Percentiles rank a stretch among this genome's conserved stretches.
These are phyloP conservation scores for Passalora sequoiae DNA, from an alignment of 2,329 filamentous ascomycete genomes.

Conservation along the genomic window DNA sequence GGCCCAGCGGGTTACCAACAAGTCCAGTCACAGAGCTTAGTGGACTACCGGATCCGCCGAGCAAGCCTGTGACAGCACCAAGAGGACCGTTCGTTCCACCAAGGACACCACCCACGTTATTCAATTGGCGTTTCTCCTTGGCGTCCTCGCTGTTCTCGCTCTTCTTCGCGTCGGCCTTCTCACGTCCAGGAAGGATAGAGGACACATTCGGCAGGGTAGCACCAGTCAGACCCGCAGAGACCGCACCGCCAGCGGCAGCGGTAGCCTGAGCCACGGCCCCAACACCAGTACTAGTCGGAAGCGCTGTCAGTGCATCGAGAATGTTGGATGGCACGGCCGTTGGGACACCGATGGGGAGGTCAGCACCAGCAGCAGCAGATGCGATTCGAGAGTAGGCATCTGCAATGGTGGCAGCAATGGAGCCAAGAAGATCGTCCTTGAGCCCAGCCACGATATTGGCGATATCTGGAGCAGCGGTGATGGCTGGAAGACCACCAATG, in stretches of 20 bases:
- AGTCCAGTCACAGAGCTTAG: no score
- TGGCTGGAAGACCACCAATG: not conserved
- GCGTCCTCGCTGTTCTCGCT: not conserved
- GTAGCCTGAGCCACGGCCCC: not conserved
- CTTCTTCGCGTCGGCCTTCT: not conserved
- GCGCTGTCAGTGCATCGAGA: not conserved
- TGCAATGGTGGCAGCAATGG: not conserved
- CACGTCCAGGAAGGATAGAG: no score
- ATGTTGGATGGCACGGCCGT: no score
- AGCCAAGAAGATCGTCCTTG: not conserved
- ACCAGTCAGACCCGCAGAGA: no score
- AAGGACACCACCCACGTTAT: not conserved
- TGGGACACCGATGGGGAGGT: no score
- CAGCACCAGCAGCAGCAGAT: no score
- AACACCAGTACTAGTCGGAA: no score
- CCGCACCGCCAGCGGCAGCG: no score
- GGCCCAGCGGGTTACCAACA: slow-evolving; percentile 5
- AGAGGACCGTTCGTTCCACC: not conserved
- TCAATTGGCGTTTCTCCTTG: slow-evolving; percentile 5
- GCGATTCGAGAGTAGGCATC: no score
- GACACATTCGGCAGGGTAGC: no score
- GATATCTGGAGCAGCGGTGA: slow-evolving; percentile 2
- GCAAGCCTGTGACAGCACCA: slow-evolving; percentile 5
- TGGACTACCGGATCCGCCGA: slow-evolving; percentile 6
- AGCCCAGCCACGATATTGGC: slow-evolving; percentile 4